phyloP scores from a whole-genome alignment of 768 basidiomycete species.

The Calocybe gangraenosa region DNA sequence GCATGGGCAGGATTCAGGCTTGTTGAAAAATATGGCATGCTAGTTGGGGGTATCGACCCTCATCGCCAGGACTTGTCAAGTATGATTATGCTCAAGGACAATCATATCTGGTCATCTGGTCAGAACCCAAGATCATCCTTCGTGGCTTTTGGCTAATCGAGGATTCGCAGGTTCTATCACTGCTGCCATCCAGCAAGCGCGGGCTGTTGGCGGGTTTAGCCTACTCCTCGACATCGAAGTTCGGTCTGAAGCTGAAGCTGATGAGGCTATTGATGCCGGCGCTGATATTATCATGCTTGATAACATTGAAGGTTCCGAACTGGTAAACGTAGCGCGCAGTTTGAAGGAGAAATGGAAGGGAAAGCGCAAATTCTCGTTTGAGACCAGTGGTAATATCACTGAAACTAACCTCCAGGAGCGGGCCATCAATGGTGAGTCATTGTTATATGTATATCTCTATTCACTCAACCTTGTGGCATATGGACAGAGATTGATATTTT shows the following conservation, averaged over 20 bases:
- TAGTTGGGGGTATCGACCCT: slow-evolving; percentile 93
- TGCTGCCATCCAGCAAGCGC: slow-evolving; percentile 79
- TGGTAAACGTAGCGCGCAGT: slow-evolving; percentile 61
- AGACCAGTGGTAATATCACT: slow-evolving; percentile 94
- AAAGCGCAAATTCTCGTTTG: slow-evolving; percentile 81
- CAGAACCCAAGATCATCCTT: slow-evolving; percentile 27
- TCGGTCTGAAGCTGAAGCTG: slow-evolving; percentile 80
- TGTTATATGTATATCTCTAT: neutral
- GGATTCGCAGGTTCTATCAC: slow-evolving; percentile 77
- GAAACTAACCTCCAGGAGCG: slow-evolving; percentile 78
- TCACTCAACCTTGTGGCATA: neutral
- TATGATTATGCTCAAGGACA: slow-evolving; percentile 99
- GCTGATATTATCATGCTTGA: slow-evolving; percentile 96
- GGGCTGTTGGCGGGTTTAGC: slow-evolving; percentile 87
- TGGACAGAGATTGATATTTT: slow-evolving; percentile 85
- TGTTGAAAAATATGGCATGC: slow-evolving; percentile 98
- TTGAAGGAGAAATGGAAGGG: slow-evolving; percentile 80
- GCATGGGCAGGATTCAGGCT: slow-evolving; percentile 82
- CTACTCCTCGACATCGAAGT: slow-evolving; percentile 94
- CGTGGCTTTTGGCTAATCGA: slow-evolving; percentile 3
- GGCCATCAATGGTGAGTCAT: slow-evolving; percentile 71
- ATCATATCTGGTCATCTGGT: slow-evolving; percentile 98
- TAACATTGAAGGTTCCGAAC: slow-evolving; percentile 78
- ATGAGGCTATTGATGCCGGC: slow-evolving; percentile 96
- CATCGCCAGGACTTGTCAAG: slow-evolving; percentile 96